Evolutionary conservation across 495 filamentous ascomycete species (phyloP).

Genomic region (Penicillium paradoxum): DNA sequence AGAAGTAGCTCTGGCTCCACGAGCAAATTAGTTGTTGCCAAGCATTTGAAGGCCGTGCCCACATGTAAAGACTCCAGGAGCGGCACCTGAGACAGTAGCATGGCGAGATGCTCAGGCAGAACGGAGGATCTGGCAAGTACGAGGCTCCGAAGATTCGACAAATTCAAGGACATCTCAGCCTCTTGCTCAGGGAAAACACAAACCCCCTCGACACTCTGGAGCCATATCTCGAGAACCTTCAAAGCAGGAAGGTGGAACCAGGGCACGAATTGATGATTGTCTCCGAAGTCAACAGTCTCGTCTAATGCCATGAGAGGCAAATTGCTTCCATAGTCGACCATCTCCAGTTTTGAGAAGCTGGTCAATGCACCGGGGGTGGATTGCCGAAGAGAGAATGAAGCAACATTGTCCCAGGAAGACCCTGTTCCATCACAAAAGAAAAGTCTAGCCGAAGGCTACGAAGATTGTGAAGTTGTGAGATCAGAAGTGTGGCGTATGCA

Average conservation of each 20-base stretch:
- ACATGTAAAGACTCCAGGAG: neutral
- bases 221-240: slow-evolving; percentile 4
- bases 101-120: neutral
- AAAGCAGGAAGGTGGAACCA: slow-evolving; percentile 12
- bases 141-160: neutral
- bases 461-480: slow-evolving; percentile 9
- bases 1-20: neutral
- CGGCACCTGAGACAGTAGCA: neutral
- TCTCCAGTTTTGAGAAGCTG: neutral
- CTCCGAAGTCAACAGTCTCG: neutral
- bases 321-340: slow-evolving; percentile 11
- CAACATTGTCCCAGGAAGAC: slow-evolving; percentile 5
- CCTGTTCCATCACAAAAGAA: neutral
- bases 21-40: neutral
- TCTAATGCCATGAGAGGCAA: neutral
- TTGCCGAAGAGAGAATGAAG: slow-evolving; percentile 5
- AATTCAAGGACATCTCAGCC: neutral
- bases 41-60: neutral
- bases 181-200: neutral
- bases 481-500: slow-evolving; percentile 1
- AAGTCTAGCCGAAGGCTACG: slow-evolving; percentile 7
- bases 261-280: neutral
- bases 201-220: neutral
- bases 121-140: neutral
- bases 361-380: slow-evolving; percentile 3